Evolutionary conservation across 2,329 filamentous ascomycete species (phyloP), one percentile per base, ranked within the genome.

Genomic region (Coniella lustricola): DNA sequence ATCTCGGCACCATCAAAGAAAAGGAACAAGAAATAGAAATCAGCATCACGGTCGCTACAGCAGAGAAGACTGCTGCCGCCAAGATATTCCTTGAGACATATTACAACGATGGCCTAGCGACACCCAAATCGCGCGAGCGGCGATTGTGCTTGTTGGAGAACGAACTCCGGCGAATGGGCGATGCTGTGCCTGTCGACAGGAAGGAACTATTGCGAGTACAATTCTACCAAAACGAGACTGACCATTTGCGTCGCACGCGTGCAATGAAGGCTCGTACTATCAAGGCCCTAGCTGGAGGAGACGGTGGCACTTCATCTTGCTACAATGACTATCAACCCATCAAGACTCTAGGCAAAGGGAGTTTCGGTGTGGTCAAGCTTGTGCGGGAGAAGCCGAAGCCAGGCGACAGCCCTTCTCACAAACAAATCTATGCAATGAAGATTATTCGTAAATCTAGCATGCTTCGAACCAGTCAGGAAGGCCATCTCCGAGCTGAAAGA

Each of bases 391-490:
- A 71, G 55, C 45, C 56, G 16, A 59, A 58, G n/a, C 45, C 56
- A 0, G 43, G 38, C 17, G 59, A 55, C 2, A 57, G 64, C 55
- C 51, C 56, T 37, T 59, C 56, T 50, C 56, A 63, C 49, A 77
- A 74, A 44, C 76, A 85, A 49, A 81, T 95, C 0, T 97, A 85
- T 63, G 93, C 93, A 13, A 96, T 97, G 91, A 97, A 97, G 63
- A 87, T 95, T 29, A 97, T 97, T 56, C 82, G 86, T 50, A 98
- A 98, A 63, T 88, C 88, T 1, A 83, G 89, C 48, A 97, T 96
- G 90, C 75, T 97, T 48, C 81, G 84, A 12, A 93, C 89, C 52
- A 85, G 85, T 54, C 93, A 97, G 67, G 91, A 97, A 66, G 91
- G 88, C 0, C 93, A 97, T 67, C 67, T 98, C 17, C 82, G 89